Percentiles rank a stretch among this genome's conserved stretches.
These are phyloP conservation scores for Pyrus bretschneideri DNA, from an alignment of 306 rosid species.

Conservation along the genomic window DNA sequence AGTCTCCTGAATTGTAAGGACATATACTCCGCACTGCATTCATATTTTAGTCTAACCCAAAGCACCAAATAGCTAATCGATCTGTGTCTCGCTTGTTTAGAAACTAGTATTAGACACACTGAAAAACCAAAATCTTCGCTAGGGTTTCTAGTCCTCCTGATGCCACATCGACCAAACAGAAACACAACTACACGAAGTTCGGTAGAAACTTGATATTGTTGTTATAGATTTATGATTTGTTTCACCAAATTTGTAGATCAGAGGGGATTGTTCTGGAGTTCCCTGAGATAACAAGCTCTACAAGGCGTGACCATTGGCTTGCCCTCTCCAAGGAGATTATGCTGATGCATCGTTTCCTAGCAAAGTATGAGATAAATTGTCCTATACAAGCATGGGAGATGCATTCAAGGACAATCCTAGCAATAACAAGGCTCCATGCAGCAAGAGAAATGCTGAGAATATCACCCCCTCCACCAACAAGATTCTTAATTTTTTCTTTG, in stretches of 20 bases:
- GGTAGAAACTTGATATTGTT: neutral
- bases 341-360: constrained; percentile 60
- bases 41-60: neutral
- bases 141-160: neutral
- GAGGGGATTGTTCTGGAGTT: constrained; percentile 59
- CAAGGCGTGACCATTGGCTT: constrained; percentile 96
- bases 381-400: constrained; percentile 68
- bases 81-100: no score
- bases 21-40: neutral
- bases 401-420: constrained; percentile 82
- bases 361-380: constrained; percentile 36
- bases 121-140: neutral
- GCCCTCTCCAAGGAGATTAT: constrained; percentile 66
- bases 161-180: neutral
- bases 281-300: constrained; percentile 87
- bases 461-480: constrained; percentile 80
- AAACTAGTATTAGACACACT: neutral
- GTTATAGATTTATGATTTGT: neutral
- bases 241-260: constrained; percentile 19
- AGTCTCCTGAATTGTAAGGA: constrained; percentile 64
- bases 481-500: constrained; percentile 74
- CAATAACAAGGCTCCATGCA: constrained; percentile 79
- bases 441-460: constrained; percentile 88
- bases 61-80: no score
- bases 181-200: neutral